Conservation (phyloP, 164 flowering plant species). For the Tetrastigma voinierianum region DNA sequence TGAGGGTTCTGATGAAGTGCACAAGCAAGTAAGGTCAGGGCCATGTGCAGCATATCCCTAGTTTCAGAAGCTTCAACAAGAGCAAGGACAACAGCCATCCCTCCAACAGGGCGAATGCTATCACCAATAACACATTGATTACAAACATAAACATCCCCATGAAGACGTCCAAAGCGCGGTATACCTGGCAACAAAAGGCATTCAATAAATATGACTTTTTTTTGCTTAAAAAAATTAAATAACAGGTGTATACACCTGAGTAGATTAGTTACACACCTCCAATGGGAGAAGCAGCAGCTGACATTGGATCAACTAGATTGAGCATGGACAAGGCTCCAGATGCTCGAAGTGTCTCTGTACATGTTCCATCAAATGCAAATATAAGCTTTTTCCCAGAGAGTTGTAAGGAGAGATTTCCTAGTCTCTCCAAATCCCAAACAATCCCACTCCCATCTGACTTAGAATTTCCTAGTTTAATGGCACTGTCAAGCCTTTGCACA, state of each 20-base stretch:
- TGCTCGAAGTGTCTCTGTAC: slow-evolving; percentile 67
- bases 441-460: slow-evolving; percentile 92
- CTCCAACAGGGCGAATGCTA: slow-evolving; percentile 82
- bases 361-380: slow-evolving; percentile 99
- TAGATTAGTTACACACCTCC: slow-evolving; percentile 61
- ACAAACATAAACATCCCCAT: slow-evolving; percentile 84
- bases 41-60: slow-evolving; percentile 98
- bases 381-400: slow-evolving; percentile 93
- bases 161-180: slow-evolving; percentile 98
- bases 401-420: slow-evolving; percentile 80
- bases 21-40: slow-evolving; percentile 79
- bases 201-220: background rate
- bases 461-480: slow-evolving; percentile 49
- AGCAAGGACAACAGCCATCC: slow-evolving; percentile 81
- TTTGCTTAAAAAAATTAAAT: background rate
- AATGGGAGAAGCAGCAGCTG: slow-evolving; percentile 99
- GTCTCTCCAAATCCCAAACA: slow-evolving; percentile 94
- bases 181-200: slow-evolving; percentile 55
- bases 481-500: slow-evolving; percentile 61
- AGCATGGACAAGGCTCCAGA: slow-evolving; percentile 77
- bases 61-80: slow-evolving; percentile 96
- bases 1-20: slow-evolving; percentile 93
- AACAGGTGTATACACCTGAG: background rate
- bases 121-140: slow-evolving; percentile 89
- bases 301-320: slow-evolving; percentile 95